Base-by-base conservation (phyloP, 257 asterid species). In the Capsicum baccatum region DNA sequence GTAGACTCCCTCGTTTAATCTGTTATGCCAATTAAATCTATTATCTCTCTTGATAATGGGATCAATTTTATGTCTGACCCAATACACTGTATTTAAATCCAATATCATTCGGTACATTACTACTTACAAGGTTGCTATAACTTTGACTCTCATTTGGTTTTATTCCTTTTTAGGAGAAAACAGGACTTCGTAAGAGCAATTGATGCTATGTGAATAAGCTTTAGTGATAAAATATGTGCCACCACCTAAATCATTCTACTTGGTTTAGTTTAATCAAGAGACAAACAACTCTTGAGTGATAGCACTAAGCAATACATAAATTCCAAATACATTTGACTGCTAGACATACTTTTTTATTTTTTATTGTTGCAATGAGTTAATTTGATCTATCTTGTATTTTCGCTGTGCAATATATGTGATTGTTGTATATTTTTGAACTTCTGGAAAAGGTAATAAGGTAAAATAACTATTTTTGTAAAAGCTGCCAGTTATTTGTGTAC, bases 121-220 rank as follows among this genome's bases (percentile, higher is more conserved):
- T 67, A 37, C 76, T 44, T 67, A 37, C 76, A 35, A 67, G 76
- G 52, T 67, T 67, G 9, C 52, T 67, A 6, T 67, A 66, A 66
- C 48, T 48, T 66, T 66, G 73, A 66, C 73, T 39, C 48, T 35
- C 73, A 35, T 66, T 66, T 35, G 12, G 16, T 35, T 66, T 67
- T 35, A 1, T 35, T 35, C n/a, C 9, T 33, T 33, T 64, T 64
- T 26, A 12, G 47, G 47, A 64, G 44, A 64, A 64, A 64, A 13
- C 19, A 66, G 13, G 68, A 67, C 11, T 35, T 48, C 35, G 13
- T 35, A 35, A 35, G 74, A 67, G 19, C 11, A 67, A 67, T 14
- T 39, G 50, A 67, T 35, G 19, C 50, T 67, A 67, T 67, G 21
- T 35, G 50, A 68, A 68, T 68, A 52, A 68, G 26, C 76, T 68